A percentile compares a stretch with the other conserved stretches of the same genome.
These are phyloP conservation scores for Erysimum cheiranthoides DNA, from an alignment of 345 rosid genomes.

Conservation along the genomic window DNA sequence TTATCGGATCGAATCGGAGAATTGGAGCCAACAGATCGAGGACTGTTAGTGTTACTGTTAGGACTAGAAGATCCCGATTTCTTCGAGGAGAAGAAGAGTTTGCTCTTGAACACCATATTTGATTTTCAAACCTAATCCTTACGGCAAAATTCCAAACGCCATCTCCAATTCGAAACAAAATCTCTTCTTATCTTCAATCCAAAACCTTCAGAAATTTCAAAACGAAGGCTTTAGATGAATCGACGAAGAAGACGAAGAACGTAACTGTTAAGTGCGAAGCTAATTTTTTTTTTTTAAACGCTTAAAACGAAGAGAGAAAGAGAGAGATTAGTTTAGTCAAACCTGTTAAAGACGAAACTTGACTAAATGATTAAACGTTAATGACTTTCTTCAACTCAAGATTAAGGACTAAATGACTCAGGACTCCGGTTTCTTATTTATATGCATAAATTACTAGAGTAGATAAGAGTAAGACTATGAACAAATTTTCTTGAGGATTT, in stretches of 20 bases:
- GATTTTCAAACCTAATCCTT: not conserved
- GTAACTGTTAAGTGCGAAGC: slow-evolving; percentile 16
- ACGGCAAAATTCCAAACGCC: not conserved
- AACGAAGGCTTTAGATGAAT: not conserved
- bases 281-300: not conserved
- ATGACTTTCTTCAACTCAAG: too few species aligned
- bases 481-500: too few species aligned
- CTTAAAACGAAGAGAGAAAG: not conserved
- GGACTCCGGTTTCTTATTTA: too few species aligned
- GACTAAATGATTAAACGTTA: too few species aligned
- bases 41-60: slow-evolving; percentile 69
- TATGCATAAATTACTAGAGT: too few species aligned
- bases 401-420: too few species aligned
- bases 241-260: not conserved
- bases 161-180: slow-evolving; percentile 33
- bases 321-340: too few species aligned
- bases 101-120: slow-evolving; percentile 82
- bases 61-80: slow-evolving; percentile 65
- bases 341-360: too few species aligned
- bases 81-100: slow-evolving; percentile 72
- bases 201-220: not conserved
- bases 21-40: slow-evolving; percentile 69
- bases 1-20: slow-evolving; percentile 78
- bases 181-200: not conserved
- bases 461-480: too few species aligned